A percentile compares a stretch with the other conserved stretches of the same genome.
Evolutionary conservation across 2,329 filamentous ascomycete species (phyloP).

Genomic region (Arthrobotrys conoides): DNA sequence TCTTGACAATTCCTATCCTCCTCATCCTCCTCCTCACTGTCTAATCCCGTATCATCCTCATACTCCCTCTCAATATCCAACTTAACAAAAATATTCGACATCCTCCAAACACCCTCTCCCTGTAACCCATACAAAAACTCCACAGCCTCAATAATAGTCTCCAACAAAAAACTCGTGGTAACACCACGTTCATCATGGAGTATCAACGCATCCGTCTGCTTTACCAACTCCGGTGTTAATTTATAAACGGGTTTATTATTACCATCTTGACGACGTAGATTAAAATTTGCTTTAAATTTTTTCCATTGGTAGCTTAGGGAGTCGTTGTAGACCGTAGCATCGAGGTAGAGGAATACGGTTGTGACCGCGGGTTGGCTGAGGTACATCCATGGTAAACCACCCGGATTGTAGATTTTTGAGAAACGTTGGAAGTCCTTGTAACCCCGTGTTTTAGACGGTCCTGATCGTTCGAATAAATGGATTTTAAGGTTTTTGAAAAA

Average conservation of each 20-base stretch:
- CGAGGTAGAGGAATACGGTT: no score
- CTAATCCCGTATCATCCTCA: no score
- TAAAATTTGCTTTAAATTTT: no score
- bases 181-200: background rate
- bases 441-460: background rate
- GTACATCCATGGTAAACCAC: conserved; percentile 13
- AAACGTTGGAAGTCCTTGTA: background rate
- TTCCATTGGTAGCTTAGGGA: no score
- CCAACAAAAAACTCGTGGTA: background rate
- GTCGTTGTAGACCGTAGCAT: no score
- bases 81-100: background rate
- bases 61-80: no score
- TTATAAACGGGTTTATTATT: no score
- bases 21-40: no score
- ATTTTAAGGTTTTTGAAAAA: background rate
- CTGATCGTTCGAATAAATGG: background rate
- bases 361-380: conserved; percentile 15
- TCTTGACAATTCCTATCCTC: no score
- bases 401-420: background rate
- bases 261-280: no score
- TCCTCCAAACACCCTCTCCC: background rate
- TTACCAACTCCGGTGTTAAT: no score
- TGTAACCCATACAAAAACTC: background rate
- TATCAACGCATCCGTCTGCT: background rate
- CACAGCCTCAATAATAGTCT: background rate